phyloP scores from a whole-genome alignment of 2,329 filamentous ascomycete genomes.

The Cercospora citrullina region DNA sequence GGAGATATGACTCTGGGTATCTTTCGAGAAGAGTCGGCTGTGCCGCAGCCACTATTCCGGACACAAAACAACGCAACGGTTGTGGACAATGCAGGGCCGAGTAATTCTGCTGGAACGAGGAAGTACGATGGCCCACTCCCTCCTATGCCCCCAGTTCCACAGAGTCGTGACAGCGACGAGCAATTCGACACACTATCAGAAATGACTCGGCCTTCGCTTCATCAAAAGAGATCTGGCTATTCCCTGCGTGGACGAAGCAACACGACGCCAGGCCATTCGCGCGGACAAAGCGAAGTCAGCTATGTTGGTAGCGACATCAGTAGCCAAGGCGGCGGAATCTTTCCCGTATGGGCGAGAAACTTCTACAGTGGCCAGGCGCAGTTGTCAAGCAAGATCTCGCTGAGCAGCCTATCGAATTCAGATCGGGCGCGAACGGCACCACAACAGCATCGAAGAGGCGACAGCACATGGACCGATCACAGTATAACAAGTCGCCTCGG shows the following conservation, averaged over 20 bases:
- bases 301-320: slow-evolving; percentile 34
- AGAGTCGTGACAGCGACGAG: slow-evolving; percentile 35
- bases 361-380: slow-evolving; percentile 37
- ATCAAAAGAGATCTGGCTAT: slow-evolving; percentile 39
- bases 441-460: slow-evolving; percentile 27
- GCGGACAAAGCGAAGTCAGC: slow-evolving; percentile 35
- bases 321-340: slow-evolving; percentile 33
- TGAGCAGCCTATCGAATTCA: slow-evolving; percentile 26
- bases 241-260: slow-evolving; percentile 36
- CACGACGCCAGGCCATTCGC: slow-evolving; percentile 35
- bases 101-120: slow-evolving; percentile 12
- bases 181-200: slow-evolving; percentile 39
- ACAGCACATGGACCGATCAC: slow-evolving; percentile 36
- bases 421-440: slow-evolving; percentile 15
- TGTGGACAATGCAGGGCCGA: slow-evolving; percentile 7
- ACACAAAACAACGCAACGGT: slow-evolving; percentile 13
- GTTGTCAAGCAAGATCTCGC: slow-evolving; percentile 35
- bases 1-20: slow-evolving; percentile 37
- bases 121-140: slow-evolving; percentile 36
- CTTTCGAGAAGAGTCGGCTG: slow-evolving; percentile 36
- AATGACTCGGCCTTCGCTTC: slow-evolving; percentile 35
- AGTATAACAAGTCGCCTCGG: slow-evolving; percentile 38
- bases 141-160: slow-evolving; percentile 36
- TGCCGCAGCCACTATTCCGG: slow-evolving; percentile 39
- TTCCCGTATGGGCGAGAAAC: slow-evolving; percentile 41